These are phyloP conservation scores for Darksidea phi DNA, from an alignment of 495 filamentous ascomycete genomes.

Conservation along the genomic window DNA sequence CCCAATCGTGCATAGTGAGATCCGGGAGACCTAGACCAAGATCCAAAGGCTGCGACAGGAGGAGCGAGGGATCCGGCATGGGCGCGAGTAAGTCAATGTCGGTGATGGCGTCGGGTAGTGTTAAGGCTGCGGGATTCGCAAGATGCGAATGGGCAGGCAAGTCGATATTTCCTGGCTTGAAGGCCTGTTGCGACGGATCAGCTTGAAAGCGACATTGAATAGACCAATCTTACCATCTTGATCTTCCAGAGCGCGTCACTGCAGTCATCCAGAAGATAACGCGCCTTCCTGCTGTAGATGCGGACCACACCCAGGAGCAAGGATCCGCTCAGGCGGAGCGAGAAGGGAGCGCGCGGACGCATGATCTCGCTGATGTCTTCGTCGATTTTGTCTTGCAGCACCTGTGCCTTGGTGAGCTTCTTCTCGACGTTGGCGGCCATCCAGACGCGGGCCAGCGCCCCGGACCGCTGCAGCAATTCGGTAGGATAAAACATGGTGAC, in stretches of 20 bases:
- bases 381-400: slow-evolving; percentile 87
- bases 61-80: slow-evolving; percentile 44
- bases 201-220: background rate
- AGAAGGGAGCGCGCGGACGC: slow-evolving; percentile 82
- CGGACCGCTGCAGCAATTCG: slow-evolving; percentile 91
- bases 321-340: slow-evolving; percentile 88
- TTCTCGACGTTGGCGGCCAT: slow-evolving; percentile 95
- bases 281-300: slow-evolving; percentile 95
- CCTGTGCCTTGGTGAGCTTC: slow-evolving; percentile 93
- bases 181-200: slow-evolving; percentile 45
- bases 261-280: slow-evolving; percentile 94
- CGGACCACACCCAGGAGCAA: slow-evolving; percentile 91
- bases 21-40: slow-evolving; percentile 26
- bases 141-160: slow-evolving; percentile 48
- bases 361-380: slow-evolving; percentile 94
- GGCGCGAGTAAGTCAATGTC: slow-evolving; percentile 75
- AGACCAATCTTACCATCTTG: slow-evolving; percentile 74
- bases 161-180: slow-evolving; percentile 56
- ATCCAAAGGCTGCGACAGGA: slow-evolving; percentile 36
- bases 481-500: slow-evolving; percentile 95
- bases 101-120: slow-evolving; percentile 80
- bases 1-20: slow-evolving; percentile 42
- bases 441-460: slow-evolving; percentile 96
- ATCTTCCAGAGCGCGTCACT: slow-evolving; percentile 96
- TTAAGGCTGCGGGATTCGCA: slow-evolving; percentile 48